Evolutionary conservation across 176 grass and related monocot species (phyloP).

Genomic region (Cenchrus americanus): DNA sequence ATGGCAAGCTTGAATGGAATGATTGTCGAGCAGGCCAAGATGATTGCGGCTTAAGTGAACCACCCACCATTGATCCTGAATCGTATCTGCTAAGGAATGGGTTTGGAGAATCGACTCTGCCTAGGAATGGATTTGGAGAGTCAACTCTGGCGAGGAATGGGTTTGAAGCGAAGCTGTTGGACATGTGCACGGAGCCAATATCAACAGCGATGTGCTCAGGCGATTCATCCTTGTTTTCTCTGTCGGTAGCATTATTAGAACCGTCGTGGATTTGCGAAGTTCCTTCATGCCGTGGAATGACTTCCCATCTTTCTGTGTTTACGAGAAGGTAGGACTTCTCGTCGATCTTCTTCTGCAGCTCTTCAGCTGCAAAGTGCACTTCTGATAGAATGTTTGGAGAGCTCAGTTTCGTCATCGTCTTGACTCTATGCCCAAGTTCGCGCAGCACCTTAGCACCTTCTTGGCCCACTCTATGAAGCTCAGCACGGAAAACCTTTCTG

Average conservation of each 20-base stretch:
- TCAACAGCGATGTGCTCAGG: constrained; percentile 22
- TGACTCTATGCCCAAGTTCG: constrained; percentile 68
- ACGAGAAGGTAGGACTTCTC: constrained; percentile 79
- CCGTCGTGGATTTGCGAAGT: constrained; percentile 10
- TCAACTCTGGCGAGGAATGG: background rate
- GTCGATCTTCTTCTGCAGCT: constrained; percentile 87
- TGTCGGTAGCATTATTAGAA: background rate
- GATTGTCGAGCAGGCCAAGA: constrained; percentile 66
- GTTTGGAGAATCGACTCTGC: background rate
- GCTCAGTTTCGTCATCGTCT: constrained; percentile 74
- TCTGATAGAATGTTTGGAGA: constrained; percentile 64
- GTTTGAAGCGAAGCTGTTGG: constrained; percentile 39
- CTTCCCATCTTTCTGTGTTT: constrained; percentile 68
- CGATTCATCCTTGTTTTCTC: constrained; percentile 16
- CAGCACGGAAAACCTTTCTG: constrained; percentile 65
- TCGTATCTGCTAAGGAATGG: constrained; percentile 18
- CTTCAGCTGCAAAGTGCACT: constrained; percentile 72
- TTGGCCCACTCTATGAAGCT: constrained; percentile 72
- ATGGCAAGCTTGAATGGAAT: constrained; percentile 37
- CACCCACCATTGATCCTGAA: constrained; percentile 36
- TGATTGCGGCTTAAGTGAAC: constrained; percentile 39
- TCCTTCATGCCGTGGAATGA: constrained; percentile 30
- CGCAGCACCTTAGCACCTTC: constrained; percentile 79
- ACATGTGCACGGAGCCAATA: constrained; percentile 25
- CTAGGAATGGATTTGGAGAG: background rate